These are phyloP conservation scores for Candida labiduridarum DNA, from an alignment of 1,139 yeast species.

Conservation along the genomic window DNA sequence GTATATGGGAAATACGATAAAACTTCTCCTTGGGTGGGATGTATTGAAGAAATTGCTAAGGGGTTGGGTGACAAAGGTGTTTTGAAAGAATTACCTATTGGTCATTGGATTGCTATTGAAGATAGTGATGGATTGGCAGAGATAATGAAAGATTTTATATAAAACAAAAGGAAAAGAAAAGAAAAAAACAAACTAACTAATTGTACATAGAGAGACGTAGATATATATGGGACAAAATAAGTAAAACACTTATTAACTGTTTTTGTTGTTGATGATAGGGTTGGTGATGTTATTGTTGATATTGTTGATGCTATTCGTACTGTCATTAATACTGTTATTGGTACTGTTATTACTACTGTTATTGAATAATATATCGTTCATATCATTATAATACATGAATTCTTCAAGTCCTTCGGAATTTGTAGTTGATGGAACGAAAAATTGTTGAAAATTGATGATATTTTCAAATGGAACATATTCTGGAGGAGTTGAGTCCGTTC, in stretches of 20 bases:
- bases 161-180: too few relatives aligned
- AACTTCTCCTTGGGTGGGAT: slow-evolving; percentile 26
- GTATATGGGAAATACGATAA: slow-evolving; percentile 25
- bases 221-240: neutral
- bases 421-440: slow-evolving; percentile 20
- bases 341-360: slow-evolving; percentile 14
- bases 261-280: too few relatives aligned
- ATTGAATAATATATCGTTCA: slow-evolving; percentile 24
- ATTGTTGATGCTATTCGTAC: neutral
- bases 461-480: slow-evolving; percentile 14
- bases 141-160: slow-evolving; percentile 10
- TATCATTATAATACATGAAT: slow-evolving; percentile 23
- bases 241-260: neutral
- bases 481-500: neutral
- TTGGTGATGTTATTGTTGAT: too few relatives aligned
- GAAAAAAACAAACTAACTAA: neutral
- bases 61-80: slow-evolving; percentile 13
- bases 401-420: slow-evolving; percentile 17
- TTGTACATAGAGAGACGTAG: neutral
- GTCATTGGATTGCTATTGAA: slow-evolving; percentile 31
- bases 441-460: slow-evolving; percentile 23
- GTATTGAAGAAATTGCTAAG: slow-evolving; percentile 22
- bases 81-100: slow-evolving; percentile 20
- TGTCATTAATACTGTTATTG: slow-evolving; percentile 13
- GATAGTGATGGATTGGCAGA: slow-evolving; percentile 18